phyloP scores from a whole-genome alignment of 2,329 filamentous ascomycete species.

The Aspergillus sp. region DNA sequence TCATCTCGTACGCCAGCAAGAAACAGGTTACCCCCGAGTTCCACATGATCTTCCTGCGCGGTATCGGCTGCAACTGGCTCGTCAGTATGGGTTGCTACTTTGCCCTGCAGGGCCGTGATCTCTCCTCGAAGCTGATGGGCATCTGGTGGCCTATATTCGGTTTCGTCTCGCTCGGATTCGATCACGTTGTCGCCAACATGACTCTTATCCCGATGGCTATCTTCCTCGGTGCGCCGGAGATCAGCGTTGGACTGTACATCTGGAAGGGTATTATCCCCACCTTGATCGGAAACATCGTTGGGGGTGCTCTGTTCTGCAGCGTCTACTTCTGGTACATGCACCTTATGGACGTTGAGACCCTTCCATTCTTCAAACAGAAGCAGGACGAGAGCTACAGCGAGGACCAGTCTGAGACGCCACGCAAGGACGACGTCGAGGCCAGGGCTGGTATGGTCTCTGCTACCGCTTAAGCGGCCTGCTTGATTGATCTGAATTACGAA shows the following conservation, averaged over 20 bases:
- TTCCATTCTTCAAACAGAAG: conserved; percentile 11
- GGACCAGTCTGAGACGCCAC: background rate
- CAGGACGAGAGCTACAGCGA: background rate
- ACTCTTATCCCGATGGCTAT: conserved; percentile 49
- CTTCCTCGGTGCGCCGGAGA: conserved; percentile 39
- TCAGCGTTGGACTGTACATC: conserved; percentile 48
- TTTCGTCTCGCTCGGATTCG: conserved; percentile 48
- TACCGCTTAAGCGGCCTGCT: background rate
- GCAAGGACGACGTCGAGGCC: conserved; percentile 1
- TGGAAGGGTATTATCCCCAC: conserved; percentile 53
- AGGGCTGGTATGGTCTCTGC: background rate
- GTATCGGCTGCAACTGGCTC: conserved; percentile 53
- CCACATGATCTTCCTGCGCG: conserved; percentile 50
- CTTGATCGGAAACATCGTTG: conserved; percentile 48
- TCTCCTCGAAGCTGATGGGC: conserved; percentile 48
- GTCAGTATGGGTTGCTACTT: conserved; percentile 48
- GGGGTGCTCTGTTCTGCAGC: conserved; percentile 47
- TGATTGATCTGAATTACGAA: background rate
- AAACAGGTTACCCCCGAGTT: conserved; percentile 46
- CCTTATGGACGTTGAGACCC: conserved; percentile 19
- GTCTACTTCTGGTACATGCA: conserved; percentile 46
- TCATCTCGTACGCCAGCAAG: conserved; percentile 40
- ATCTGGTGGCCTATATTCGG: conserved; percentile 54
- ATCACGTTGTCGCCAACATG: conserved; percentile 55
- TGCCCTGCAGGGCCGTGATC: conserved; percentile 42